phyloP scores from a whole-genome alignment of 768 basidiomycete species.

The Lyophyllum atratum region DNA sequence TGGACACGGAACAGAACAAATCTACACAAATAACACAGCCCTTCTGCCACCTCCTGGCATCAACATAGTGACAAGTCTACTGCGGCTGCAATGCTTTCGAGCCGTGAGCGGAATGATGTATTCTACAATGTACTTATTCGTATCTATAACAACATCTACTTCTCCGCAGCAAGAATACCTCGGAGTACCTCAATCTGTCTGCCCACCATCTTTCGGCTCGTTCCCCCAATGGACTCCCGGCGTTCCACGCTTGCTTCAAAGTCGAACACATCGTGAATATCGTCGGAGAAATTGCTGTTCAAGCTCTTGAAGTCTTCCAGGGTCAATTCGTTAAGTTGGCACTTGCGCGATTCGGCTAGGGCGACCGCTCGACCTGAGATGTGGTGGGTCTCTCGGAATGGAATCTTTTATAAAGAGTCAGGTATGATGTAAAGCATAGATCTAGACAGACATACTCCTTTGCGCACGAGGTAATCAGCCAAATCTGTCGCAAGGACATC shows the following conservation, averaged over 20 bases:
- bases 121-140: no score
- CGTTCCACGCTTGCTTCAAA: slow-evolving; percentile 96
- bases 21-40: slow-evolving; percentile 18
- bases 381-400: slow-evolving; percentile 98
- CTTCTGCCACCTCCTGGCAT: no score
- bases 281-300: slow-evolving; percentile 75
- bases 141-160: background rate
- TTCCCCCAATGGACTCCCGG: slow-evolving; percentile 88
- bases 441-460: slow-evolving; percentile 69
- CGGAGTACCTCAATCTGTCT: slow-evolving; percentile 83
- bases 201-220: slow-evolving; percentile 81
- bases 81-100: no score
- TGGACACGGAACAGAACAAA: slow-evolving; percentile 18
- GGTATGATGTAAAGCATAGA: background rate
- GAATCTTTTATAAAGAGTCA: slow-evolving; percentile 59
- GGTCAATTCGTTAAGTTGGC: slow-evolving; percentile 80
- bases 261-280: slow-evolving; percentile 85
- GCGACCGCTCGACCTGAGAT: slow-evolving; percentile 97
- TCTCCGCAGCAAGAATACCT: slow-evolving; percentile 43
- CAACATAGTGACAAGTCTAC: no score
- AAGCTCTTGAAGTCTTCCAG: slow-evolving; percentile 79
- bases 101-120: no score
- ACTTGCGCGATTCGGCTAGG: slow-evolving; percentile 80
- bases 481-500: slow-evolving; percentile 99
- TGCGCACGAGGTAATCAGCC: slow-evolving; percentile 97